Conservation (phyloP, 2,329 filamentous ascomycete species). For the Xylariaceae sp. region DNA sequence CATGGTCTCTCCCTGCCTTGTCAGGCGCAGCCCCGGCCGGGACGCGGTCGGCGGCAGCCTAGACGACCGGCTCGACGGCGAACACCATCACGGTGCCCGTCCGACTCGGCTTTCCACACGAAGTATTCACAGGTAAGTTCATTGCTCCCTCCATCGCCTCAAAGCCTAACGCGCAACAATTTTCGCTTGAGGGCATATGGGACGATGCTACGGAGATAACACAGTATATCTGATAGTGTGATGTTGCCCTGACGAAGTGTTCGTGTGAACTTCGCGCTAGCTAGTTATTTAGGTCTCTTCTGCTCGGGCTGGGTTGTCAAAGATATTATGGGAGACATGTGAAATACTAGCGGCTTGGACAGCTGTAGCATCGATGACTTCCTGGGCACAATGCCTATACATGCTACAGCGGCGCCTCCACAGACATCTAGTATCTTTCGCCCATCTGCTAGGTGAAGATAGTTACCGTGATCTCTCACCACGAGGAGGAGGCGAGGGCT, state of each 20-base stretch:
- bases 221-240: constrained; percentile 36
- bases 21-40: constrained; percentile 40
- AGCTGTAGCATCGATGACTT: constrained; percentile 62
- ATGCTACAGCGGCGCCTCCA: constrained; percentile 72
- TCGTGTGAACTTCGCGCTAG: constrained; percentile 43
- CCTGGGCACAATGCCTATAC: constrained; percentile 68
- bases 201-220: not conserved
- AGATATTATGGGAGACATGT: constrained; percentile 48
- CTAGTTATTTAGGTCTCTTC: constrained; percentile 50
- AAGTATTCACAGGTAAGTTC: constrained; percentile 71
- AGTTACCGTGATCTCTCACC: constrained; percentile 16
- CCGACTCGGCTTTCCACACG: constrained; percentile 55
- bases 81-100: constrained; percentile 67
- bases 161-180: constrained; percentile 49
- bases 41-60: constrained; percentile 65
- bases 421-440: constrained; percentile 68
- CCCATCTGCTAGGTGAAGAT: constrained; percentile 19
- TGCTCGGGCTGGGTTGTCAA: constrained; percentile 46
- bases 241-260: constrained; percentile 43
- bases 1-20: constrained; percentile 27
- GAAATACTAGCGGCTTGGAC: constrained; percentile 47
- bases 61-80: constrained; percentile 68
- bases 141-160: constrained; percentile 71
- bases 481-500: constrained; percentile 11
- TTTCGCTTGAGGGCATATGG: not conserved